phyloP scores from a whole-genome alignment of 805 yeast species.

The Blastobotrys mokoenaii region DNA sequence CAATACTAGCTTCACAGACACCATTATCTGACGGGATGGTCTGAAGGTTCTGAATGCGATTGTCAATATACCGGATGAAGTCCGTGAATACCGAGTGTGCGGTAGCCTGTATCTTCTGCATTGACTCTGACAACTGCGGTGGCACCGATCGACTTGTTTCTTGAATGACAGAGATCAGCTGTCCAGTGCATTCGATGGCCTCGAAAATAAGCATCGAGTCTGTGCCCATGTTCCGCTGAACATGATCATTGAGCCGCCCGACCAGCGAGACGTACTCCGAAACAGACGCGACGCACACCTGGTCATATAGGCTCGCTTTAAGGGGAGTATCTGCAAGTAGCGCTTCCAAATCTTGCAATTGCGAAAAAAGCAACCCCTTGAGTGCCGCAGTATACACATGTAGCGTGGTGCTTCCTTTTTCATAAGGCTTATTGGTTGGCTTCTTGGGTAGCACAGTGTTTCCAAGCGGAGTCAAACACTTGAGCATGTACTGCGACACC shows the following conservation, averaged over 20 bases:
- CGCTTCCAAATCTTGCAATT: conserved; percentile 39
- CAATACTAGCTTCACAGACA: conserved; percentile 65
- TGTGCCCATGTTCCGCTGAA: conserved; percentile 35
- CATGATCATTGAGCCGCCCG: conserved; percentile 31
- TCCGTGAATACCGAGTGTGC: conserved; percentile 41
- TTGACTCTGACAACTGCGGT: conserved; percentile 14
- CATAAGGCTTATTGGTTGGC: conserved; percentile 38
- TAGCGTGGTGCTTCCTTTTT: conserved; percentile 55
- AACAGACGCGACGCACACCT: conserved; percentile 30
- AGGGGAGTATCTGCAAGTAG: conserved; percentile 31
- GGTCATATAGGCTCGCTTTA: conserved; percentile 25
- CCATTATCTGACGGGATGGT: conserved; percentile 58
- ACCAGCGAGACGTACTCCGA: conserved; percentile 35
- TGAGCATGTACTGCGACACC: conserved; percentile 14
- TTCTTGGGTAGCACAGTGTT: conserved; percentile 9
- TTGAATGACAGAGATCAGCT: conserved; percentile 29
- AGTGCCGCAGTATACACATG: conserved; percentile 45
- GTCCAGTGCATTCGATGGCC: conserved; percentile 41
- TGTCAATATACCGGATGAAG: conserved; percentile 48
- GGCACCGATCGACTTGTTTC: conserved; percentile 20
- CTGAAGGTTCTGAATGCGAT: conserved; percentile 37
- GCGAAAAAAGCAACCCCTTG: conserved; percentile 41
- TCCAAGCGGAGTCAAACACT: conserved; percentile 13
- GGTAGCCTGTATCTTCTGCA: conserved; percentile 17
- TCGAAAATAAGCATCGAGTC: conserved; percentile 53